Conservation (phyloP, 352 stramenopile genomes). For the Aphanomyces euteiches region DNA sequence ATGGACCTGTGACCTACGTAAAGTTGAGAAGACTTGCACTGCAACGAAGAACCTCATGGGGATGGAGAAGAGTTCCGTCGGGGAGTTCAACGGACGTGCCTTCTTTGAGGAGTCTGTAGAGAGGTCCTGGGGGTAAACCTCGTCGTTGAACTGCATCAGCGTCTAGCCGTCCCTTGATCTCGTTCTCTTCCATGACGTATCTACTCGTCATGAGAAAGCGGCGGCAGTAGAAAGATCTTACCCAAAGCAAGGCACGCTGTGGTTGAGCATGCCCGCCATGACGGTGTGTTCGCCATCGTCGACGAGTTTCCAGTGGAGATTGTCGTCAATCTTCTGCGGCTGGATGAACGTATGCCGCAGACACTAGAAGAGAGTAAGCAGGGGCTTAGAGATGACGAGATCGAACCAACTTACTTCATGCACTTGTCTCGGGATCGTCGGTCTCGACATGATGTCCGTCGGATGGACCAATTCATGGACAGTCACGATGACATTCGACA, state of each 20-base stretch:
- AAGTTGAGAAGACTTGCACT: neutral
- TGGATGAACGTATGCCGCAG: conserved; percentile 54
- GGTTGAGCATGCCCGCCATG: conserved; percentile 58
- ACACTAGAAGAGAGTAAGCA: conserved; percentile 33
- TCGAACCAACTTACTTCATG: conserved; percentile 36
- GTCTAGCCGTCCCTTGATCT: conserved; percentile 79
- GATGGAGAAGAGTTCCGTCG: conserved; percentile 65
- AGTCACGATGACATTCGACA: conserved; percentile 65
- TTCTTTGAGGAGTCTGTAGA: conserved; percentile 88
- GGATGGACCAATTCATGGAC: conserved; percentile 65
- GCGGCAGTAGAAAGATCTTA: conserved; percentile 35
- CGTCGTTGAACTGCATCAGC: conserved; percentile 69
- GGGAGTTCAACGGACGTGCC: conserved; percentile 81
- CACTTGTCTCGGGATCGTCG: neutral
- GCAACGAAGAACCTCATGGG: conserved; percentile 56
- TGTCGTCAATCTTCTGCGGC: conserved; percentile 52
- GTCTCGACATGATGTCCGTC: too few species aligned
- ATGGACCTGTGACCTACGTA: conserved; percentile 52
- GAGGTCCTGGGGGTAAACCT: conserved; percentile 81
- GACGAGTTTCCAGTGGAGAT: conserved; percentile 62
- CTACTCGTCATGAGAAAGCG: conserved; percentile 31
- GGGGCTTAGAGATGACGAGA: neutral
- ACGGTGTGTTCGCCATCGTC: conserved; percentile 67
- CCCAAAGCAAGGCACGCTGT: conserved; percentile 78
- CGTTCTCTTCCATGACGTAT: conserved; percentile 76